Evolutionary conservation across 352 stramenopile genomes (phyloP).

Genomic region (Blastocystis sp.): DNA sequence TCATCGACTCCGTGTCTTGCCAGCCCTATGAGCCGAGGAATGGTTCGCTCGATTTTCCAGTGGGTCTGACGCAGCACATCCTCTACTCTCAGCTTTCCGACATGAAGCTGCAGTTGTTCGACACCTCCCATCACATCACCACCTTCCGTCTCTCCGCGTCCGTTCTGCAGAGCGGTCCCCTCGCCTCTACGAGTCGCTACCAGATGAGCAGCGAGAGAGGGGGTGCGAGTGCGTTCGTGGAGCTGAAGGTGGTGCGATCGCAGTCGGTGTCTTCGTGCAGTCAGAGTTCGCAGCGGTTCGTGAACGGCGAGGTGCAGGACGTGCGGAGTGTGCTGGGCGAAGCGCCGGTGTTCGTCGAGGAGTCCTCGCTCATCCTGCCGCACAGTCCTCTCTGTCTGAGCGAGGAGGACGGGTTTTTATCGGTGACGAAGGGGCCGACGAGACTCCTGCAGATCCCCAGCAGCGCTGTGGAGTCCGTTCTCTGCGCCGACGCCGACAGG

Average conservation of each 20-base stretch:
- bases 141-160: background rate
- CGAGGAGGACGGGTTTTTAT: background rate
- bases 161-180: background rate
- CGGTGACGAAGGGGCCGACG: background rate
- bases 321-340: background rate
- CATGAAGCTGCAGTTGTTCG: background rate
- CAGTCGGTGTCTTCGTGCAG: background rate
- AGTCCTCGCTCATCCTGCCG: background rate
- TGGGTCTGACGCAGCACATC: background rate
- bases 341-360: background rate
- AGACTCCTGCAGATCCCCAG: background rate
- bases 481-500: background rate
- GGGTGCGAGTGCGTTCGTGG: background rate
- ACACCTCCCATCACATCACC: background rate
- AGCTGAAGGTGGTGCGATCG: background rate
- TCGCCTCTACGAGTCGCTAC: background rate
- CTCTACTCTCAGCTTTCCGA: background rate
- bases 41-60: background rate
- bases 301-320: background rate
- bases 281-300: background rate
- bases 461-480: background rate
- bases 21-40: background rate
- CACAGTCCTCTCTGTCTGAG: background rate
- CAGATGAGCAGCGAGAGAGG: background rate
- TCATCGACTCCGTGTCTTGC: background rate